Base-by-base conservation (phyloP, 1,284 basidiomycete genomes). In the Boletus nobilissimus region DNA sequence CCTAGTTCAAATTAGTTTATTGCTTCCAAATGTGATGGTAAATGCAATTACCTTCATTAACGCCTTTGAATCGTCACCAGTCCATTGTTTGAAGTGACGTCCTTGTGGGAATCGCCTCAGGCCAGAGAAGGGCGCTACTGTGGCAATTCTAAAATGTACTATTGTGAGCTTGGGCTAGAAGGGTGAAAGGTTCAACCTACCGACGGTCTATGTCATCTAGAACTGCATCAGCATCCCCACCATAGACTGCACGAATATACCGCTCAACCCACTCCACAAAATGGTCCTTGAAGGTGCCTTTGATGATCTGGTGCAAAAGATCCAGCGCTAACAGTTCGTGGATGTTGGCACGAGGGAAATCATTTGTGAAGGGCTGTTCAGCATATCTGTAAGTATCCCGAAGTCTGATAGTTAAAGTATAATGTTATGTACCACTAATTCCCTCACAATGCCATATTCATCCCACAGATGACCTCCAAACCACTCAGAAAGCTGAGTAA, bases 41-140 rank as follows among this genome's bases (percentile, higher is more conserved):
- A 60, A 60, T 32, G 19, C 26, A 24, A 22, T 54, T 29, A 57
- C 62, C 70, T 75, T 75, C 74, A 75, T 75, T 36, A 73, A 34
- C 1, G 34, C 74, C 34, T 75, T 74, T 2, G 39, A 73, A 32
- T 73, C 51, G n/a, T 73, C 32, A 10, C 72, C 72, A 2, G 51
- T 73, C 48, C 72, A 73, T 65, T 72, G 71, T 32, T 72, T 72
- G 71, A 72, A 72, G 19, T 46, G 40, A 14, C 26, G 18, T n/a
- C 71, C 71, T 72, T 72, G 60, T 36, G 66, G 66, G 16, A 68
- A 68, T 36, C 46, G 32, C 8, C 46, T 39, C 14, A 70, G 38
- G 5, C 54, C 68, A 57, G 51, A 54, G 26, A 70, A 70, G 11
- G 68, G 51, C 10, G 38, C 38, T 29, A 70, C 36, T 29, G 38